Conservation (phyloP, 106 monocot genomes). For the Dioscorea alata region DNA sequence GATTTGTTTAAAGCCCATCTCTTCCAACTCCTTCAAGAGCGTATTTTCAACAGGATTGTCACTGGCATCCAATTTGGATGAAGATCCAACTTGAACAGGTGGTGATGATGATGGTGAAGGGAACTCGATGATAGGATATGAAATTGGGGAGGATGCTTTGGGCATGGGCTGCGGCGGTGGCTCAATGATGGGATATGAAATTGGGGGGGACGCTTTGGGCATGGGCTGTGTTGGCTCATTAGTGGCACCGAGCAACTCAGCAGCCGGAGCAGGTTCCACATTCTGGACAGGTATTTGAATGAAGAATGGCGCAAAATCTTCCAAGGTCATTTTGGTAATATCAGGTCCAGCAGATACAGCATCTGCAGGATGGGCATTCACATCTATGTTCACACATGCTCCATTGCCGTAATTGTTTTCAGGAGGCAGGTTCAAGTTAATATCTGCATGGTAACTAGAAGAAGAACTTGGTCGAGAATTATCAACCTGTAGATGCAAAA, state of each 20-base stretch:
- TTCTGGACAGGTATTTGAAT: background rate
- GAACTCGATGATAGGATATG: slow-evolving; percentile 32
- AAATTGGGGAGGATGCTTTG: background rate
- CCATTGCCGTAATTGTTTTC: slow-evolving; percentile 2
- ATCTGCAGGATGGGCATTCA: slow-evolving; percentile 22
- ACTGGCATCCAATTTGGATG: background rate
- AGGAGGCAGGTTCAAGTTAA: slow-evolving; percentile 49
- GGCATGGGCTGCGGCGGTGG: background rate
- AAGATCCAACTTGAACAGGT: background rate
- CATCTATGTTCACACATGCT: slow-evolving; percentile 8
- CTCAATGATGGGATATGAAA: slow-evolving; percentile 32
- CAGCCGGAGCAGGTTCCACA: background rate
- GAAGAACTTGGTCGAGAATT: slow-evolving; percentile 9
- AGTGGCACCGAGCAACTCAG: background rate
- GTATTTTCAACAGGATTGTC: slow-evolving; percentile 33
- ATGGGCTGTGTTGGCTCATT: background rate
- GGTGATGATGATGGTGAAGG: background rate
- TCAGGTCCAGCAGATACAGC: background rate
- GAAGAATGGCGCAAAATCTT: background rate
- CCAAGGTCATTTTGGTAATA: background rate
- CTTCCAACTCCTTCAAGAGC: slow-evolving; percentile 64
- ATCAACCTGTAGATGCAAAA: slow-evolving; percentile 27
- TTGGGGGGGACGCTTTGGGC: background rate
- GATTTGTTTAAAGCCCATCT: slow-evolving; percentile 80
- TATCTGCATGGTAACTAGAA: background rate